A percentile compares a stretch with the other conserved stretches of the same genome.
These are phyloP conservation scores for Panellus pusillus DNA, from an alignment of 768 basidiomycete species.

Conservation along the genomic window DNA sequence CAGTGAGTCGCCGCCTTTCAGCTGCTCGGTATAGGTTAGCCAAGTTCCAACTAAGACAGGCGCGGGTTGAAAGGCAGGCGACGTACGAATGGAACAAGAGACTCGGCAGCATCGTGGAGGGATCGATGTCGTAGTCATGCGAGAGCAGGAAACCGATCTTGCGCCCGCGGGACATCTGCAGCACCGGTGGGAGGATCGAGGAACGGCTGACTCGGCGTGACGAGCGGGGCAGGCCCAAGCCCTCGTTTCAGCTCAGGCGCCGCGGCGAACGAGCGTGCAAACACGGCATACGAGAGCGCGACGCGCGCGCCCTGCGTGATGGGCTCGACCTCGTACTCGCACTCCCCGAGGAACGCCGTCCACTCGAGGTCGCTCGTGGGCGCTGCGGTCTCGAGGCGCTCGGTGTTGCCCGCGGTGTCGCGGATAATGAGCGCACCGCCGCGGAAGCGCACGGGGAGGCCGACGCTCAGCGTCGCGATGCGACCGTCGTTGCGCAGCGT, in stretches of 20 bases:
- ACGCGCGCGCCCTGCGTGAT: conserved; percentile 72
- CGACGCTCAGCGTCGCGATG: conserved; percentile 70
- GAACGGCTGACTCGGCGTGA: conserved; percentile 72
- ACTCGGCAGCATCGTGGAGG: conserved; percentile 66
- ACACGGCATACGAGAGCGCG: conserved; percentile 70
- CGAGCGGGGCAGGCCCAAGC: conserved; percentile 55
- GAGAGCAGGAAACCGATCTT: conserved; percentile 73
- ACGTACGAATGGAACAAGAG: conserved; percentile 64
- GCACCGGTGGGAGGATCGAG: conserved; percentile 69
- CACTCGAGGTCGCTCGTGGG: conserved; percentile 74
- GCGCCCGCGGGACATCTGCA: conserved; percentile 70
- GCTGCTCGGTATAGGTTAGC: conserved; percentile 35
- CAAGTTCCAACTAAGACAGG: not conserved
- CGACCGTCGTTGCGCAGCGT: conserved; percentile 62
- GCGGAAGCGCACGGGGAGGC: conserved; percentile 69
- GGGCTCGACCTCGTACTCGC: conserved; percentile 71
- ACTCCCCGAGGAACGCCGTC: conserved; percentile 74
- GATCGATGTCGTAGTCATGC: conserved; percentile 69
- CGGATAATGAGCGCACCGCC: conserved; percentile 67
- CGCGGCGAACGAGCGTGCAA: conserved; percentile 66
- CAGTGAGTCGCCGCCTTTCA: conserved; percentile 76
- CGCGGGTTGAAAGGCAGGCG: not conserved
- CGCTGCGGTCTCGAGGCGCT: conserved; percentile 62
- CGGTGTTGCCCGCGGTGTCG: conserved; percentile 53
- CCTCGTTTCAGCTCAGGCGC: conserved; percentile 19